phyloP scores from a whole-genome alignment of 768 basidiomycete species.

The Mycena latifolia region DNA sequence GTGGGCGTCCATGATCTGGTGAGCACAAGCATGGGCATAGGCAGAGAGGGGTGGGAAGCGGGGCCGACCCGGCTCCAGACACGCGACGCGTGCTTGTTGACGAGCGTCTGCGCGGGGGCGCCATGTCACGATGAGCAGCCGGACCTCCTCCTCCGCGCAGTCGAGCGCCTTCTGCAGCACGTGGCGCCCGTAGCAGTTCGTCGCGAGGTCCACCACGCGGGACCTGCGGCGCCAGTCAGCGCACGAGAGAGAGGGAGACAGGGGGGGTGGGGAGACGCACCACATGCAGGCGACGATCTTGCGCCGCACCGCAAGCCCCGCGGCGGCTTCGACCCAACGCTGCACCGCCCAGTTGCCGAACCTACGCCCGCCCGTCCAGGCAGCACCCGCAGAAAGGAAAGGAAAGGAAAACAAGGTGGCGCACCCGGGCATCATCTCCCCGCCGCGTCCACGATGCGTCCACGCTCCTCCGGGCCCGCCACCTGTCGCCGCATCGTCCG shows the following conservation, averaged over 20 bases:
- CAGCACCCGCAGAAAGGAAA: not conserved
- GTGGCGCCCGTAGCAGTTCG: conserved; percentile 91
- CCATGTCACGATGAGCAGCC: conserved; percentile 85
- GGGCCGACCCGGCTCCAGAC: conserved; percentile 89
- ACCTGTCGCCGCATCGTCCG: conserved; percentile 48
- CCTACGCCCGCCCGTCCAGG: conserved; percentile 49
- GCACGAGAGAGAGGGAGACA: not conserved
- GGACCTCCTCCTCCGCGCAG: conserved; percentile 85
- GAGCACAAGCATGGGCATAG: not conserved
- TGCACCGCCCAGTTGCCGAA: conserved; percentile 96
- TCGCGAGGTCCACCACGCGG: conserved; percentile 87
- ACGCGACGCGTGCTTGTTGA: conserved; percentile 92
- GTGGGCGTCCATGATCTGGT: conserved; percentile 95
- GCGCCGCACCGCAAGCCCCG: conserved; percentile 77
- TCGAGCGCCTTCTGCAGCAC: conserved; percentile 92
- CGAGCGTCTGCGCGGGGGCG: conserved; percentile 87
- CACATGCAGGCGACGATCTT: conserved; percentile 92
- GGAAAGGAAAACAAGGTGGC: conserved; percentile 28
- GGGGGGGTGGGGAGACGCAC: conserved; percentile 60
- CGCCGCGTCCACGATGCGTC: conserved; percentile 91
- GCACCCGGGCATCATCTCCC: conserved; percentile 93
- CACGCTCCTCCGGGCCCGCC: conserved; percentile 80
- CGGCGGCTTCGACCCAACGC: conserved; percentile 85
- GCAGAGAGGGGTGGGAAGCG: not conserved
- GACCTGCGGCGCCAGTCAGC: conserved; percentile 59